Conservation (phyloP, 768 basidiomycete genomes). For the Lactifluus pinguis region DNA sequence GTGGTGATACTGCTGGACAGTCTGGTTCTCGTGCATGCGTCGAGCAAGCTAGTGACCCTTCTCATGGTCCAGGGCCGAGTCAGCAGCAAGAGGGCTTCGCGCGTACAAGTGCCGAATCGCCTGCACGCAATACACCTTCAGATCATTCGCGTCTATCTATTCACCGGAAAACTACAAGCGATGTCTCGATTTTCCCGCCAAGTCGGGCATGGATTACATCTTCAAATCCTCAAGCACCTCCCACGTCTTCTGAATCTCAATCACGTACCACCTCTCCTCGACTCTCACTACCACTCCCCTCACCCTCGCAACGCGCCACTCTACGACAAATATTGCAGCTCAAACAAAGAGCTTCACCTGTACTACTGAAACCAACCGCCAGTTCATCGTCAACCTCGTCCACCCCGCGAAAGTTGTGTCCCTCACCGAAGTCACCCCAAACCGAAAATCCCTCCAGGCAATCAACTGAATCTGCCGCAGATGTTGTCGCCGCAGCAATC, state of each 20-base stretch:
- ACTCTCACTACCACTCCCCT: background rate
- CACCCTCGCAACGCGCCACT: slow-evolving; percentile 6
- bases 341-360: background rate
- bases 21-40: background rate
- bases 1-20: background rate
- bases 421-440: background rate
- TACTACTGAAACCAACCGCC: background rate
- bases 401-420: background rate
- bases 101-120: background rate
- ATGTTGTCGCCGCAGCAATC: slow-evolving; percentile 8
- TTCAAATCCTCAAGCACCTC: background rate
- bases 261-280: background rate
- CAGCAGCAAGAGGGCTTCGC: background rate
- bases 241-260: background rate
- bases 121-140: background rate
- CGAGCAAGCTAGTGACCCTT: background rate
- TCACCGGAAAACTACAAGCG: background rate
- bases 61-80: background rate
- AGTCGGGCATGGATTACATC: background rate
- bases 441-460: background rate
- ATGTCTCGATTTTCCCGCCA: background rate
- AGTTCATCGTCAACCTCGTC: background rate
- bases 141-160: background rate
- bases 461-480: slow-evolving; percentile 3
- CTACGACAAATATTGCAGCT: slow-evolving; percentile 2